Percentiles rank a stretch among this genome's conserved stretches.
phyloP scores from a whole-genome alignment of 257 asterid genomes.

The Ophiorrhiza pumila region DNA sequence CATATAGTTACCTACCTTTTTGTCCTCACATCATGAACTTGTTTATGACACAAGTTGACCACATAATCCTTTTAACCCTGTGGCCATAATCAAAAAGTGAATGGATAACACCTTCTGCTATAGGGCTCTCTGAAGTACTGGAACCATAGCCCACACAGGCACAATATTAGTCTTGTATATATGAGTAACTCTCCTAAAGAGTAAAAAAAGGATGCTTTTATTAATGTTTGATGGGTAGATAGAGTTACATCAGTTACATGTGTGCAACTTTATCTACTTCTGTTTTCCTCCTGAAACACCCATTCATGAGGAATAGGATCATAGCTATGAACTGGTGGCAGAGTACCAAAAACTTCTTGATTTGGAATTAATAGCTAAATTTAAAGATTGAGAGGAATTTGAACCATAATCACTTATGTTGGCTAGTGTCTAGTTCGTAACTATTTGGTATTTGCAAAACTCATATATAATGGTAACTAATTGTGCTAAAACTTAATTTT shows the following conservation, averaged over 20 bases:
- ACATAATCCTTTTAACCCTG: constrained; percentile 1
- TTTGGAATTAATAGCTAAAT: neutral
- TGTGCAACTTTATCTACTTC: constrained; percentile 16
- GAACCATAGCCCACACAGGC: neutral
- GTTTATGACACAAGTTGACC: constrained; percentile 12
- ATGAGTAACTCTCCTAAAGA: neutral
- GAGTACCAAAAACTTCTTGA: neutral
- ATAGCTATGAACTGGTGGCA: neutral
- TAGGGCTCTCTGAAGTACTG: neutral
- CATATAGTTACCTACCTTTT: constrained; percentile 39
- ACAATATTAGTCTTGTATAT: neutral
- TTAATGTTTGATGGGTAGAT: neutral
- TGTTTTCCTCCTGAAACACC: neutral
- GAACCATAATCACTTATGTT: neutral
- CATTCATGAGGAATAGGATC: neutral
- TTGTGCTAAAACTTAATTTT: neutral
- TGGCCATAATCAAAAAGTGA: constrained; percentile 13
- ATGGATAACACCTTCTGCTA: constrained; percentile 9
- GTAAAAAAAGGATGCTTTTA: neutral
- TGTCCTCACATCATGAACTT: constrained; percentile 33
- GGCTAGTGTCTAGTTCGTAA: neutral
- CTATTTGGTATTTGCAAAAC: neutral
- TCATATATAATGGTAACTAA: neutral
- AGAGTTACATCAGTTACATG: constrained; percentile 13
- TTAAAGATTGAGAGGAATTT: neutral